Evolutionary conservation across 1,284 basidiomycete species (phyloP), one percentile per base, ranked within the genome.

Genomic region (Pyrrhoderma noxium): DNA sequence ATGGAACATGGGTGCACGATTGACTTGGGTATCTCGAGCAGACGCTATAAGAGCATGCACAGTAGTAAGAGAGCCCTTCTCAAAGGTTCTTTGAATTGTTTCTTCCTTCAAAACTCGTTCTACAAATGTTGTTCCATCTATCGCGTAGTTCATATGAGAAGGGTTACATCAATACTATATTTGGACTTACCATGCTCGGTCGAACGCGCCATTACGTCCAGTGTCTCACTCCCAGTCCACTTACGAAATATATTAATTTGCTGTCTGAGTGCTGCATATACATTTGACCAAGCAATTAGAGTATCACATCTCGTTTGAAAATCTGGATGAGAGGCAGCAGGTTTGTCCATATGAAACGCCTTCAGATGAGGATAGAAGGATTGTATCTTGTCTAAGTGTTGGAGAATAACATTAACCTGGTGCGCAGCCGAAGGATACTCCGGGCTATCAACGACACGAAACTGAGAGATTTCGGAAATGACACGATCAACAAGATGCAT

Each of bases 31-130:
- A 53, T 89, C 83, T 57, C 93, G 89, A 54, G 93, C 90, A 55
- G 85, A 84, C 47, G 85, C 82, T 52, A 99, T 83, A 59, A 96
- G 85, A 16, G 82, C 75, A 64, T 94, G 86, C 18, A 96, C 82
- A 35, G 90, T 92, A 45, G 84, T 82, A 59, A 99, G 79, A 53
- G 93, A 93, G 22, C 93, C 89, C 63, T 89, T 92, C 68, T 96
- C 93, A 64, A 99, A 98, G 2, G 91, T 93, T 47, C 88, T 78
- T 66, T 96, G 89, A 60, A 98, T 83, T 14, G 87, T 89, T 62
- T 97, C 95, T 67, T 99, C 96, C 65, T 98, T 98, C 55, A 98
- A 77, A 38, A 99, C 75, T 36, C 93, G 82, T 65, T 99, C 96
- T 34, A 98, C 86, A 64, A 99, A 99, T 60, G 80, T 89, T 56